A percentile compares a stretch with the other conserved stretches of the same genome.
Conservation (phyloP, 2,329 filamentous ascomycete genomes). For the Westerdykella sp. region DNA sequence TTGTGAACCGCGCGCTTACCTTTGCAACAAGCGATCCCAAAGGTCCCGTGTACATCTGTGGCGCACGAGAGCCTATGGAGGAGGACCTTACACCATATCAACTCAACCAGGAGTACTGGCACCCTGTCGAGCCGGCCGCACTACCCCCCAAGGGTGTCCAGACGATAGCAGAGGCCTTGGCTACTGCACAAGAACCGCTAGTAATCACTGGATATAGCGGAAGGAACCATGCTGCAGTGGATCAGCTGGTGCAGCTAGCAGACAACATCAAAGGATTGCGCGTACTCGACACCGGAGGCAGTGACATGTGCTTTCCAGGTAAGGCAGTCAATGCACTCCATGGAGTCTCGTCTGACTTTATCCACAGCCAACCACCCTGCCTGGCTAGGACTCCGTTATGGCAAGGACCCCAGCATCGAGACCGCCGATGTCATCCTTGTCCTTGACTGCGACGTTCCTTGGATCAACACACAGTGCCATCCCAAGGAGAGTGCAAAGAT, state of each 20-base stretch:
- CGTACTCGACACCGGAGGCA: constrained; percentile 70
- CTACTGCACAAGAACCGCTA: constrained; percentile 59
- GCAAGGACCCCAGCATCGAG: constrained; percentile 64
- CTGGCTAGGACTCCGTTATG: constrained; percentile 61
- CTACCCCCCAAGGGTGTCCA: constrained; percentile 50
- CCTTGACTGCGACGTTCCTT: constrained; percentile 84
- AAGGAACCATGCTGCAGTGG: constrained; percentile 58
- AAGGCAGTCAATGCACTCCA: not conserved
- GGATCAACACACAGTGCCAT: constrained; percentile 73
- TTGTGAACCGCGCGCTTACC: constrained; percentile 77
- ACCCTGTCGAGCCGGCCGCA: constrained; percentile 61
- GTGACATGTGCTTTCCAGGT: constrained; percentile 73
- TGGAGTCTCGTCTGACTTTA: not conserved
- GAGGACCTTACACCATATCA: constrained; percentile 60
- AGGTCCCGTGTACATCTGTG: constrained; percentile 73
- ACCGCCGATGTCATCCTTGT: constrained; percentile 80
- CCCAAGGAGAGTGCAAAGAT: constrained; percentile 53
- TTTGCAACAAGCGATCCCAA: constrained; percentile 72
- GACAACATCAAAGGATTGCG: constrained; percentile 61
- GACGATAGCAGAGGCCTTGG: constrained; percentile 57
- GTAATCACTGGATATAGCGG: constrained; percentile 67
- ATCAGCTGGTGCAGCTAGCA: constrained; percentile 60
- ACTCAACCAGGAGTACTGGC: constrained; percentile 65
- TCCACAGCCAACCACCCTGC: constrained; percentile 48
- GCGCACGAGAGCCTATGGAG: constrained; percentile 74